A percentile compares a stretch with the other conserved stretches of the same genome.
Conservation (phyloP, 1,284 basidiomycete species). For the Cystobasidiaceae sp. region DNA sequence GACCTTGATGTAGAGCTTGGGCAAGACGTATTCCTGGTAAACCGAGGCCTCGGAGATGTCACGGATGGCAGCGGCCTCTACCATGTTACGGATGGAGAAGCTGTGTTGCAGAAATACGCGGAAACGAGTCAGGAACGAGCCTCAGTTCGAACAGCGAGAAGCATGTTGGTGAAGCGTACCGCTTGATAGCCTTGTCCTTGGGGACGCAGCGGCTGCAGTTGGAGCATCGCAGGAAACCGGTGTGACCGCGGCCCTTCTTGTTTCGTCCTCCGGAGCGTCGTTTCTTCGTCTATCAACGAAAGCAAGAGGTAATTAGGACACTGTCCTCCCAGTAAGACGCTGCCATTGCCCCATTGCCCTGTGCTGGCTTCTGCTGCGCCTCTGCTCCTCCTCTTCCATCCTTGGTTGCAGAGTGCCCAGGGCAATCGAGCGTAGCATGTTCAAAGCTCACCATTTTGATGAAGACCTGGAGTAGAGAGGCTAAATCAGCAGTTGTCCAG, state of each 20-base stretch:
- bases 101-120: conserved; percentile 44
- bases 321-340: not conserved
- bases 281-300: conserved; percentile 73
- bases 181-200: conserved; percentile 98
- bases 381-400: not conserved
- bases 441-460: conserved; percentile 12
- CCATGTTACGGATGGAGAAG: conserved; percentile 99
- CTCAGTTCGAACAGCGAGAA: not conserved
- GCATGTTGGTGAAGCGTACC: not conserved
- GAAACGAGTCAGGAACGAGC: not conserved
- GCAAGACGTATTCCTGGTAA: conserved; percentile 91
- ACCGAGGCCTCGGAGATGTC: conserved; percentile 96
- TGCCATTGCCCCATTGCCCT: not conserved
- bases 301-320: not conserved
- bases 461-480: not conserved
- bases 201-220: conserved; percentile 73
- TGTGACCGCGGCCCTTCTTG: conserved; percentile 98
- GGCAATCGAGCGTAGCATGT: not conserved
- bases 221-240: conserved; percentile 88
- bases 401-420: not conserved
- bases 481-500: not conserved
- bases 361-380: not conserved
- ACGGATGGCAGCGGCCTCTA: conserved; percentile 90
- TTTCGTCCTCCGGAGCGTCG: conserved; percentile 97
- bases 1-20: conserved; percentile 99